These are phyloP conservation scores for Debaryomyces maramus DNA, from an alignment of 805 yeast species.

Conservation along the genomic window DNA sequence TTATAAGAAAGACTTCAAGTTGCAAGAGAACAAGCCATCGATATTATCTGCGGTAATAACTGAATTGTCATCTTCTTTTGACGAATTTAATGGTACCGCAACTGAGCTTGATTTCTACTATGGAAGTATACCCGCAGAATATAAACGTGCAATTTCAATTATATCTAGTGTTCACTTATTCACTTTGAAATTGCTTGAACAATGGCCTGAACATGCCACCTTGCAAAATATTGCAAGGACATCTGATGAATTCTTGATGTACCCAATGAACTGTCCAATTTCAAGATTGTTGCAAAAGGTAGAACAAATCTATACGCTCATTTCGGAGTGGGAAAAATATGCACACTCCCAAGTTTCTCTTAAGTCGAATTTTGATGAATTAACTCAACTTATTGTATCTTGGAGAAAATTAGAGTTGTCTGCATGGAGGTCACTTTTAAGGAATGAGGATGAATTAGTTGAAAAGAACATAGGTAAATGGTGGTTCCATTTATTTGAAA, in stretches of 20 bases:
- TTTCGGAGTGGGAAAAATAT: conserved; percentile 92
- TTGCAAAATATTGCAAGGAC: conserved; percentile 64
- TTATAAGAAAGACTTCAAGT: conserved; percentile 9
- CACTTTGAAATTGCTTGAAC: conserved; percentile 48
- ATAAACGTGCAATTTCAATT: conserved; percentile 55
- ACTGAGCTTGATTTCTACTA: conserved; percentile 56
- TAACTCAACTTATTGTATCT: conserved; percentile 70
- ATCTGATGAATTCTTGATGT: conserved; percentile 62
- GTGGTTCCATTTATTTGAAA: conserved; percentile 92
- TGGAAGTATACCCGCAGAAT: conserved; percentile 60
- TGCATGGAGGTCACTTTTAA: conserved; percentile 80
- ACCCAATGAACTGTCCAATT: conserved; percentile 67
- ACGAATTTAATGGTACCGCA: conserved; percentile 15
- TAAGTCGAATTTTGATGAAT: conserved; percentile 49
- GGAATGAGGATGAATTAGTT: conserved; percentile 54
- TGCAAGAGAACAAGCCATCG: conserved; percentile 17
- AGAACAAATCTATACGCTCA: conserved; percentile 80
- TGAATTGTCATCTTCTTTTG: conserved; percentile 18
- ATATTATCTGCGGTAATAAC: conserved; percentile 18
- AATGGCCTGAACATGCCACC: conserved; percentile 97
- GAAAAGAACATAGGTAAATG: conserved; percentile 64
- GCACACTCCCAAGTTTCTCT: conserved; percentile 79
- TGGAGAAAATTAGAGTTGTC: conserved; percentile 90
- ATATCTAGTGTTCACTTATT: conserved; percentile 28
- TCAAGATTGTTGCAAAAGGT: conserved; percentile 76